Base-by-base conservation (phyloP, 352 stramenopile species). In the Phytophthora crassamura region DNA sequence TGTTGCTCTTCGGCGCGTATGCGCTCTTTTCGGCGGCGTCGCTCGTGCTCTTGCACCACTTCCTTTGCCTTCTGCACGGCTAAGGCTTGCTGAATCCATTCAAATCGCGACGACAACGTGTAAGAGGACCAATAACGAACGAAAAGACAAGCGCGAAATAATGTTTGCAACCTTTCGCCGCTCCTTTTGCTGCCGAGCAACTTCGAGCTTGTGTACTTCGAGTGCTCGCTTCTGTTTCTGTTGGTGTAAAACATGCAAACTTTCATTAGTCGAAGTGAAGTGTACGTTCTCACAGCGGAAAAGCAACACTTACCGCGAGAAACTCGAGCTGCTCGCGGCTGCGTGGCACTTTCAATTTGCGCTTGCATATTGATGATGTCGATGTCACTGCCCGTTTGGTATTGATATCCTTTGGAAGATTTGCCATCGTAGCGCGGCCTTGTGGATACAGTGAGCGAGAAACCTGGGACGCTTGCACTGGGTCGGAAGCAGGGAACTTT, bases 151-250 rank as follows among this genome's bases (percentile, higher is more conserved):
- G 33, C 14, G n/a, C 16, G n/a, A n/a, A 35, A n/a, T 14, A 39
- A 16, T 4, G 12, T 45, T 30, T 3, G 22, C 2, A 39, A 87
- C 81, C 75, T 88, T 72, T 5, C 39, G 65, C 41, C 67, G 81
- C 46, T 90, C 81, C 51, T 86, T 90, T 56, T 88, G 75, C 15
- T 75, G 52, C 5, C 72, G 72, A 28, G 79, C 79, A 7, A 59
- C 57, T 39, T 88, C 73, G 14, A 62, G 56, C n/a, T 84, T 87
- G 22, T 69, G 77, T 30, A 58, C 54, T 59, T 88, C 72, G 2
- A 87, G 69, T 28, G 77, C 45, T 25, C 63, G 70, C 14, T 79
- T 82, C 52, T 88, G 81, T 46, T 78, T 87, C 81, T 90, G 56
- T 34, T 4, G n/a, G 1, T 12, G 9, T 8, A 46, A 14, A 51